Base-by-base conservation (phyloP, 2,329 filamentous ascomycete species). In the Passalora sequoiae region DNA sequence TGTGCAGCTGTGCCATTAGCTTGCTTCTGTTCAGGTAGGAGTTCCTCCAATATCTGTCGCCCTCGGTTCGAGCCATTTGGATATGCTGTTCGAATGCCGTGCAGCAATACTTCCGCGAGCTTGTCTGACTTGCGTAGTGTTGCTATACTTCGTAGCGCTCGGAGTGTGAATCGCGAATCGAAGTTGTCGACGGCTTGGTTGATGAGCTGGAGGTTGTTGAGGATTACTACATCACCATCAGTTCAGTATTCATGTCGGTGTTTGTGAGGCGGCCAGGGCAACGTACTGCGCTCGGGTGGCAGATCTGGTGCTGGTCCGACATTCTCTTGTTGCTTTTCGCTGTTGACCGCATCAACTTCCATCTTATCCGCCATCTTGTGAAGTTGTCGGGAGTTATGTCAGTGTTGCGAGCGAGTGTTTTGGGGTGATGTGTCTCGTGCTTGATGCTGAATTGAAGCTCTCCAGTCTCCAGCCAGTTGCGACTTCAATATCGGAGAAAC, bases 111-210 rank as follows among this genome's bases (percentile, higher is more conserved):
- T 39, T 61, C 57, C 27, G 55, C 45, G 44, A 63, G 61, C 46
- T 61, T 58, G 58, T 66, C 62, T 55, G 87, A 81, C 76, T 97
- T 97, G 66, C 92, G 88, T 66, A 97, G 83, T 43, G 89, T 89
- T 29, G 92, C 95, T 71, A 97, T 94, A 58, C 89, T 94, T 60
- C 92, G 85, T 53, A 98, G 79, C 50, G 92, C 92, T 63, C 92
- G 81, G 53, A 98, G 84, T 44, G 91, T 88, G 71, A 96, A 98
- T 73, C 92, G 83, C 47, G 89, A 81, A 70, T 98, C 92, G 67
- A 97, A 98, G 59, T 94, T 81, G 54, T 83, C 77, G 53, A 98
- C 91, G 55, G 89, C 92, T 61, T 89, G 85, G 62, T 96, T 89
- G 62, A 98, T 78, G 54, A 98, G 78, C 40, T 81, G 80, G 64